A percentile compares a stretch with the other conserved stretches of the same genome.
Conservation (phyloP, 2,329 filamentous ascomycete species). For the Parastagonospora nodorum region DNA sequence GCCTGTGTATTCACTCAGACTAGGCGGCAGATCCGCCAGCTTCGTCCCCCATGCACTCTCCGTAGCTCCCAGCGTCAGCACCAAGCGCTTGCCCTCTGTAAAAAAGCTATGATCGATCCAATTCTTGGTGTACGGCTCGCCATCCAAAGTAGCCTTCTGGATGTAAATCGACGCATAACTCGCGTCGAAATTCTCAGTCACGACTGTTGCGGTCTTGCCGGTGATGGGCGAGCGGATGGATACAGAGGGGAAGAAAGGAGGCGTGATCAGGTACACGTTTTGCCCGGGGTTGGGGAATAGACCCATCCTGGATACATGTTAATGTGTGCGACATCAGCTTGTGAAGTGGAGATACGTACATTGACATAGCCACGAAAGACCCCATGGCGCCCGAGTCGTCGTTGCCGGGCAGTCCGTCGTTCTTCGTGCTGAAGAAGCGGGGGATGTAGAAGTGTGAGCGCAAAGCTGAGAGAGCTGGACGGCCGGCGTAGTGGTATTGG, state of each 20-base stretch:
- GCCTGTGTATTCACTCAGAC: conserved; percentile 18
- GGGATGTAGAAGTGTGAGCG: conserved; percentile 70
- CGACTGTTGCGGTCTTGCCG: conserved; percentile 64
- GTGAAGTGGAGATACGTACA: conserved; percentile 44
- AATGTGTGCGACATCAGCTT: too few relatives aligned
- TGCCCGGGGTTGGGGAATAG: conserved; percentile 72
- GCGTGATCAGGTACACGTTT: conserved; percentile 72
- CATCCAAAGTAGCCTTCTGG: conserved; percentile 68
- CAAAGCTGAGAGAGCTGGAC: conserved; percentile 58
- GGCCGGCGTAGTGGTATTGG: conserved; percentile 72
- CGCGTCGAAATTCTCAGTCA: conserved; percentile 66
- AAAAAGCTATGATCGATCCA: conserved; percentile 74
- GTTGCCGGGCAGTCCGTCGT: conserved; percentile 69
- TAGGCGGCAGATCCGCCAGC: conserved; percentile 66
- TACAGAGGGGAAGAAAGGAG: conserved; percentile 68
- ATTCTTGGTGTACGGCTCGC: conserved; percentile 64
- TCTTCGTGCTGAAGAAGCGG: conserved; percentile 63
- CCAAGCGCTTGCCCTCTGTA: conserved; percentile 65
- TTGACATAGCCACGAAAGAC: conserved; percentile 67
- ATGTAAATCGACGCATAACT: conserved; percentile 65
- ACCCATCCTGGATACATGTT: conserved; percentile 53
- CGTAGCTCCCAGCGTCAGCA: conserved; percentile 63
- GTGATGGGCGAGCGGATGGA: conserved; percentile 63
- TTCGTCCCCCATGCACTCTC: conserved; percentile 70
- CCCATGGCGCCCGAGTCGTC: conserved; percentile 75